Evolutionary conservation across 257 asterid species (phyloP).

Genomic region (Primulina huaijiensis): DNA sequence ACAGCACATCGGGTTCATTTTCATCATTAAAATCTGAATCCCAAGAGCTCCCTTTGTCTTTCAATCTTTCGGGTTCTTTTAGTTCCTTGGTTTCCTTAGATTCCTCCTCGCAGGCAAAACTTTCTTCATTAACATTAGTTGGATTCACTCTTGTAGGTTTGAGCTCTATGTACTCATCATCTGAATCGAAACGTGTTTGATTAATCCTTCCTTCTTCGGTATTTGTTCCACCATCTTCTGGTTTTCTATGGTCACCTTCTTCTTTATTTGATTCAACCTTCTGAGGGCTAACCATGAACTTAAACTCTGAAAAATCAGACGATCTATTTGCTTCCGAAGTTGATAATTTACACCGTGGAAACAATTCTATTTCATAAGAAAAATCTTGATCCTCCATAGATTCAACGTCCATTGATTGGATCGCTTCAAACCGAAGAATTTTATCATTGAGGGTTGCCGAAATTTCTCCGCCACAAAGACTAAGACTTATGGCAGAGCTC

Average conservation of each 20-base stretch:
- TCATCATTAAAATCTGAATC: slow-evolving; percentile 45
- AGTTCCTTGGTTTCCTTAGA: slow-evolving; percentile 15
- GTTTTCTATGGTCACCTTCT: slow-evolving; percentile 12
- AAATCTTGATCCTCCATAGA: slow-evolving; percentile 36
- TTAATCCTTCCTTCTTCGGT: slow-evolving; percentile 1
- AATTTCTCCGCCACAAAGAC: slow-evolving; percentile 20
- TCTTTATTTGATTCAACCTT: slow-evolving; percentile 14
- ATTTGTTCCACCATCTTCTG: slow-evolving; percentile 11
- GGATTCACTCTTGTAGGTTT: slow-evolving; percentile 24
- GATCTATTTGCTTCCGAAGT: neutral
- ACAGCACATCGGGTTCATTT: slow-evolving; percentile 57
- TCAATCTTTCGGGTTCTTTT: slow-evolving; percentile 4
- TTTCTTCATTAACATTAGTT: slow-evolving; percentile 8
- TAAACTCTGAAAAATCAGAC: slow-evolving; percentile 9
- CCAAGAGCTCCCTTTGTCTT: slow-evolving; percentile 25
- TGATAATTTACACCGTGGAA: slow-evolving; percentile 16
- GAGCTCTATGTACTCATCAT: slow-evolving; percentile 57
- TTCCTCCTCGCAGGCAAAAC: neutral
- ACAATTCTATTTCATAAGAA: slow-evolving; percentile 45
- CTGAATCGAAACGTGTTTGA: slow-evolving; percentile 21
- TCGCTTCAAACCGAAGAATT: slow-evolving; percentile 18
- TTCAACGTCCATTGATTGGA: slow-evolving; percentile 23
- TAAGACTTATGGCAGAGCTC: slow-evolving; percentile 6
- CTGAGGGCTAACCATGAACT: neutral
- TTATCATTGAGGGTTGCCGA: slow-evolving; percentile 12